phyloP scores from a whole-genome alignment of 768 basidiomycete genomes.

The Auricularia auricula-judae region DNA sequence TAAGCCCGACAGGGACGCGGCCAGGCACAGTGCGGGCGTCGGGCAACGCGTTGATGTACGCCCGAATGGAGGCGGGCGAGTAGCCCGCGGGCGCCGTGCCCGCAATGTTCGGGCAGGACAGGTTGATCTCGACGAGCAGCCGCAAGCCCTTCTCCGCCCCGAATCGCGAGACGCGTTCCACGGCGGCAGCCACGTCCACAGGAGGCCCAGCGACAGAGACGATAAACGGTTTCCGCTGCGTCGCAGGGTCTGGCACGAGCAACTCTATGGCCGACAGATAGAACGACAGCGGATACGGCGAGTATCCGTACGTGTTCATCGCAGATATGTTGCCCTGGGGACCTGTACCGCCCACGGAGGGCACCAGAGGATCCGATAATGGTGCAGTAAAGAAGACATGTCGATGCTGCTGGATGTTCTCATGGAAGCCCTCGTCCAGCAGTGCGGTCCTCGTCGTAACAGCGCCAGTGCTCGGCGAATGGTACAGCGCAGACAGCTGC shows the following conservation, averaged over 20 bases:
- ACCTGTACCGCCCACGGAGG: constrained; percentile 13
- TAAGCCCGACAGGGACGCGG: constrained; percentile 54
- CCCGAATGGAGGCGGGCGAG: constrained; percentile 35
- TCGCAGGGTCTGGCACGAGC: constrained; percentile 29
- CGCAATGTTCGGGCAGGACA: constrained; percentile 73
- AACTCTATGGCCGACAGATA: constrained; percentile 58
- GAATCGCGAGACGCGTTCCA: neutral
- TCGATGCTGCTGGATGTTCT: constrained; percentile 46
- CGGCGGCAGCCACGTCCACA: neutral
- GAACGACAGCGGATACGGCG: constrained; percentile 54
- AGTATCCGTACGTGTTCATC: constrained; percentile 82
- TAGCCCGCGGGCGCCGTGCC: constrained; percentile 51
- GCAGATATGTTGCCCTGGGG: constrained; percentile 29
- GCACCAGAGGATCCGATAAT: neutral
- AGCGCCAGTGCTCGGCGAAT: constrained; percentile 59
- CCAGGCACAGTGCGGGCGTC: constrained; percentile 24
- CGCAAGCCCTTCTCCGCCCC: neutral
- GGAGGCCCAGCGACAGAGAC: constrained; percentile 21
- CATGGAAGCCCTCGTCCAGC: constrained; percentile 48
- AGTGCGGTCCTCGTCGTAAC: constrained; percentile 76
- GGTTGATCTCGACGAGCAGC: constrained; percentile 72
- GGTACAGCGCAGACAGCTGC: constrained; percentile 57
- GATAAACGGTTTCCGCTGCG: constrained; percentile 50
- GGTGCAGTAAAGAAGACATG: constrained; percentile 20
- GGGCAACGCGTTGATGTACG: constrained; percentile 45